phyloP scores from a whole-genome alignment of 257 asterid species.

The Solanum chiquidenum region DNA sequence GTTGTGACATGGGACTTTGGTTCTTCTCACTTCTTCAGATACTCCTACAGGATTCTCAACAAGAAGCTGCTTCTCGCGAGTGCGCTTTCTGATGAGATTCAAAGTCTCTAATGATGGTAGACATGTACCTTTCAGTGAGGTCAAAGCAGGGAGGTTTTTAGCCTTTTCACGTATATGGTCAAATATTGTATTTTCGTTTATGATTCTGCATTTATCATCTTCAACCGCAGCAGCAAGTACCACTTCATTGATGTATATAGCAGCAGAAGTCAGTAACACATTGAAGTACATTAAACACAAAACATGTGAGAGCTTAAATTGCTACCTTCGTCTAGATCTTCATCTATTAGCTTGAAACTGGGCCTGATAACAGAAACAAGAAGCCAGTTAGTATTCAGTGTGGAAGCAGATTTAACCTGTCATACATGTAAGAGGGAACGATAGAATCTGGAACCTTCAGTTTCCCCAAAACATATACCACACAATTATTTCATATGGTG shows the following conservation, averaged over 20 bases:
- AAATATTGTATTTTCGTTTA: slow-evolving; percentile 59
- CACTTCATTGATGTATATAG: slow-evolving; percentile 21
- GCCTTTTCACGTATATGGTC: slow-evolving; percentile 81
- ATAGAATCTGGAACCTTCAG: neutral
- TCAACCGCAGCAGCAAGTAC: slow-evolving; percentile 27
- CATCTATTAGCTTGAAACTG: slow-evolving; percentile 74
- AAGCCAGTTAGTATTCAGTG: slow-evolving; percentile 1
- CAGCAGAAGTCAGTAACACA: slow-evolving; percentile 4
- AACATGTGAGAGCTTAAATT: neutral
- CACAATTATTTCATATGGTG: neutral
- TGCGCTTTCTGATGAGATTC: slow-evolving; percentile 65
- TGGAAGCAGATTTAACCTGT: neutral
- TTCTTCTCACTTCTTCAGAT: slow-evolving; percentile 23
- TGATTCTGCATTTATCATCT: slow-evolving; percentile 70
- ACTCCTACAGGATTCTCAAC: slow-evolving; percentile 29
- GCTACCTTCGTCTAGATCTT: slow-evolving; percentile 62
- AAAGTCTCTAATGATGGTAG: slow-evolving; percentile 64
- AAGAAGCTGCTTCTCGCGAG: slow-evolving; percentile 52
- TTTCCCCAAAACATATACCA: neutral
- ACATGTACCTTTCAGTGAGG: slow-evolving; percentile 21
- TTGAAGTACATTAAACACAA: slow-evolving; percentile 6
- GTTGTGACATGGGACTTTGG: slow-evolving; percentile 12
- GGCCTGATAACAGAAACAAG: slow-evolving; percentile 52
- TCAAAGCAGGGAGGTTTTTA: slow-evolving; percentile 50
- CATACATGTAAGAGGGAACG: neutral